Base-by-base conservation (phyloP, 2,329 filamentous ascomycete genomes). In the Alternaria sp. region DNA sequence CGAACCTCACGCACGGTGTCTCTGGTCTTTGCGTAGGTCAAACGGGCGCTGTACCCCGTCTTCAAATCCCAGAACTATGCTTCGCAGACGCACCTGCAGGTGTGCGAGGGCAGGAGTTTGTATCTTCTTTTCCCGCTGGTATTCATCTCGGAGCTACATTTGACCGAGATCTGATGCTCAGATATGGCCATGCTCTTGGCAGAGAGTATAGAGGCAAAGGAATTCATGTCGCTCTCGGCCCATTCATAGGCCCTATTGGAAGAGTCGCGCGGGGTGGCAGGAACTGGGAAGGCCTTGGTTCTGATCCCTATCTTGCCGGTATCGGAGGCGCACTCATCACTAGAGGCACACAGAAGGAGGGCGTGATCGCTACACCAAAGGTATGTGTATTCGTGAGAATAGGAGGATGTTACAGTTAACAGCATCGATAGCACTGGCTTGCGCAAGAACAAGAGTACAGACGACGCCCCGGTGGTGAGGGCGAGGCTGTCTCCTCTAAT, bases 281-380 rank as follows among this genome's bases (percentile, higher is more conserved):
- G 17, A 90, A 86, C 65, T 92, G 89, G 90, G 90, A 93, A 72
- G 86, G 87, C 0, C 89, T 92, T 64, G 88, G 89, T 3, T 77
- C 66, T 1, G 90, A 93, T 70, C 90, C 90, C 0, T 85, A 85
- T 4, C 82, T 93, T 29, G 83, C 85, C 62, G 85, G 79, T 2
- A 70, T 81, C 56, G 84, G 79, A 1, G 84, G 78, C 29, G 79
- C 80, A 6, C 69, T 82, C 53, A 85, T 85, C 0, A 84, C 66
- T 1, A 54, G 50, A 66, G 85, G 85, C 2, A 85, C 85, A 45
- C 86, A 88, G 65, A 82, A 74, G 23, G 61, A 80, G 13, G 85
- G 85, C 3, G 83, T 72, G 2, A 69, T 68, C 29, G 57, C 65
- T 14, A 68, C 67, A 23, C 65, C 67, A 29, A 69, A 69, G 60